These are phyloP conservation scores for Kwoniella newhampshirensis DNA, from an alignment of 768 basidiomycete genomes.

Conservation along the genomic window DNA sequence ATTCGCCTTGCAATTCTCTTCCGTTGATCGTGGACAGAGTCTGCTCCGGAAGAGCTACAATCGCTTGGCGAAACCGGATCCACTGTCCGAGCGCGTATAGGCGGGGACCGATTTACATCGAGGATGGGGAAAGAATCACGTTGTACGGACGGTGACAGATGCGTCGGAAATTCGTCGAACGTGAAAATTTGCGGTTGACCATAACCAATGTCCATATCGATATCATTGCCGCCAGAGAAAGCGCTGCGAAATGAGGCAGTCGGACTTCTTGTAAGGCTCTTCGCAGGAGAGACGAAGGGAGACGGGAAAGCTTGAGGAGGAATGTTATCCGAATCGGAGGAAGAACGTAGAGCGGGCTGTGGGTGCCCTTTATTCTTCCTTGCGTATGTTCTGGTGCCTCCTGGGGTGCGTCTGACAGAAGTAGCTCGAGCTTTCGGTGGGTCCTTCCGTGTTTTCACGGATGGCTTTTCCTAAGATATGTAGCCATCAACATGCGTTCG, in stretches of 20 bases:
- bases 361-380: not conserved
- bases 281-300: slow-evolving; percentile 6
- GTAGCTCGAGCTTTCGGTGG: not conserved
- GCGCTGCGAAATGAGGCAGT: slow-evolving; percentile 15
- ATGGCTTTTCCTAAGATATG: not conserved
- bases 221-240: slow-evolving; percentile 7
- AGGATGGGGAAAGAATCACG: slow-evolving; percentile 22
- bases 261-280: slow-evolving; percentile 8
- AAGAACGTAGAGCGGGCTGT: not conserved
- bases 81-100: not conserved
- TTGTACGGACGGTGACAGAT: not conserved
- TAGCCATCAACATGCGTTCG: not conserved
- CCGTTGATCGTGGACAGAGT: slow-evolving; percentile 18
- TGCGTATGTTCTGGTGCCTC: slow-evolving; percentile 13
- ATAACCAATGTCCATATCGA: slow-evolving; percentile 21
- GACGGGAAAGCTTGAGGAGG: not conserved
- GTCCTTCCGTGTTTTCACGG: not conserved
- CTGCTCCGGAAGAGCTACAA: slow-evolving; percentile 2
- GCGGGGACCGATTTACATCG: slow-evolving; percentile 14
- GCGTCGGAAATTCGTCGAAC: not conserved
- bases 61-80: slow-evolving; percentile 6
- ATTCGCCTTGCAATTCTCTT: slow-evolving; percentile 53
- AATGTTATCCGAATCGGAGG: not conserved
- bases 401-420: slow-evolving; percentile 7
- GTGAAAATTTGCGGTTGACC: slow-evolving; percentile 14